phyloP scores from a whole-genome alignment of 805 yeast genomes.

The Wickerhamiella spandovensis region DNA sequence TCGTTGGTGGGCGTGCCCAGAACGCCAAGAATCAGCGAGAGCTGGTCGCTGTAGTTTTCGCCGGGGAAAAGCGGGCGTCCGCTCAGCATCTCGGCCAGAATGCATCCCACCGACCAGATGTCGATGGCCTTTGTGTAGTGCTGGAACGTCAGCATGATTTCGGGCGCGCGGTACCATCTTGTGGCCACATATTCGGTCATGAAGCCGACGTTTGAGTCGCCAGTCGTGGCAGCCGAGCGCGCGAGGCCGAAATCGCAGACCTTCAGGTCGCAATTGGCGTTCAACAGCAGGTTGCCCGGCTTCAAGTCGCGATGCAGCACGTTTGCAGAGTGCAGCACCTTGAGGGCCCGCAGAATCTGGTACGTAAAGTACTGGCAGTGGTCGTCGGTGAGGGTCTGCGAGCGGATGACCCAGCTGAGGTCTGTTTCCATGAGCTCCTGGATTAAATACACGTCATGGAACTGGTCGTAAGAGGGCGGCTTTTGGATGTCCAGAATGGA shows the following conservation, averaged over 20 bases:
- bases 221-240: slow-evolving; percentile 72
- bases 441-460: slow-evolving; percentile 73
- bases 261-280: slow-evolving; percentile 76
- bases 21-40: slow-evolving; percentile 72
- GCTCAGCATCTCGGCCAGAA: slow-evolving; percentile 83
- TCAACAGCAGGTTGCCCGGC: slow-evolving; percentile 85
- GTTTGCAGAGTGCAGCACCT: slow-evolving; percentile 81
- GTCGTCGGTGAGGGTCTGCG: slow-evolving; percentile 86
- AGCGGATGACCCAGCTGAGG: slow-evolving; percentile 90
- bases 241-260: slow-evolving; percentile 94
- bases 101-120: slow-evolving; percentile 97
- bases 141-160: slow-evolving; percentile 87
- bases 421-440: slow-evolving; percentile 94
- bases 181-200: slow-evolving; percentile 97
- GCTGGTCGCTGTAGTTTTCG: slow-evolving; percentile 88
- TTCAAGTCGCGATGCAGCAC: slow-evolving; percentile 89
- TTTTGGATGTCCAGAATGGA: slow-evolving; percentile 79
- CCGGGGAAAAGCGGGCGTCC: slow-evolving; percentile 90
- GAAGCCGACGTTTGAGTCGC: slow-evolving; percentile 81
- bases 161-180: slow-evolving; percentile 98
- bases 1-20: slow-evolving; percentile 85
- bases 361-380: slow-evolving; percentile 90
- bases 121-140: slow-evolving; percentile 94
- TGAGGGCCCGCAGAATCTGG: slow-evolving; percentile 81
- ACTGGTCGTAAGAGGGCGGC: slow-evolving; percentile 61